Base-by-base conservation (phyloP, 2,329 filamentous ascomycete genomes). In the Aureobasidium musti region DNA sequence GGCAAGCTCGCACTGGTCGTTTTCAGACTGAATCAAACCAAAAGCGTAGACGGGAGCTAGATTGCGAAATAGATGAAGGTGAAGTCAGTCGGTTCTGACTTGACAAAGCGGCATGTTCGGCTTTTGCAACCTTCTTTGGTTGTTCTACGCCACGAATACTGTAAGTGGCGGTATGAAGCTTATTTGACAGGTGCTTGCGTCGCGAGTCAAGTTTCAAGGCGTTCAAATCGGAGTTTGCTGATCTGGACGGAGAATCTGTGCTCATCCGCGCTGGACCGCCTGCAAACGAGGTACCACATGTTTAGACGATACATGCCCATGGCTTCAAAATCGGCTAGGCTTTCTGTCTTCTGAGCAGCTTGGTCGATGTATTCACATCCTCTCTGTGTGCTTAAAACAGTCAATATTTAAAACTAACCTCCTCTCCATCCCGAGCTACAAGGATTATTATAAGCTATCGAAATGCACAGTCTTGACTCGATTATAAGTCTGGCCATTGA, bases 171-270 rank as follows among this genome's bases (percentile, higher is more conserved):
- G 39, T 47, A 47, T 47, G 56, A 47, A 60, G 56, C 28, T 47
- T 47, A 8, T 47, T 60, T 60, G 56, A 47, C 41, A 60, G 56
- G 28, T 60, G 56, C 17, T 43, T 59, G 23, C 17, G 26, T 59
- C 28, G n/a, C 39, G n/a, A 23, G 56, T 45, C 56, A 35, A 45
- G 56, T 26, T 35, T 33, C 26, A 47, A 33, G 54, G 35, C 37
- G 37, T 45, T 47, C 41, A 33, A 14, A 60, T 8, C 21, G 56
- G 19, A 33, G 26, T 47, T 19, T 60, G 56, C 14, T 59, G 23
- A 59, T 59, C 54, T 59, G 35, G 23, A 21, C 17, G 7, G 5
- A 60, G n/a, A 23, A 14, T 5, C 17, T 11, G 37, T 8, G 37
- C 54, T 59, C 54, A 30, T 59, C 54, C 54, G 54, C 43, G 23